Evolutionary conservation across 768 basidiomycete species (phyloP).

Genomic region (Tricholoma flavovirens): DNA sequence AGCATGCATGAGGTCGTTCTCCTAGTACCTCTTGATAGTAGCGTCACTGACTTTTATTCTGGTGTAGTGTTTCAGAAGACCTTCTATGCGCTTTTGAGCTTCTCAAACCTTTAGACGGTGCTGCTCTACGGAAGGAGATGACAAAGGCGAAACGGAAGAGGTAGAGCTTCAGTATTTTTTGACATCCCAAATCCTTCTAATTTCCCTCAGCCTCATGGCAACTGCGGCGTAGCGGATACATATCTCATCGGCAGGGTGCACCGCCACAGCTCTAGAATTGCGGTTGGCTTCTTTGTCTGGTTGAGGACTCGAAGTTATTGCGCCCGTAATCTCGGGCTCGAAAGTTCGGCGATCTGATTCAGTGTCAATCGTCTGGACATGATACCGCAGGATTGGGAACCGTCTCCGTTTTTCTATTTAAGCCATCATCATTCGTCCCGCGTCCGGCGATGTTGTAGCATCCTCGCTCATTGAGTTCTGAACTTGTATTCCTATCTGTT

Average conservation of each 20-base stretch:
- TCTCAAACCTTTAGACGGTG: conserved; percentile 91
- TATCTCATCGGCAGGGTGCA: background rate
- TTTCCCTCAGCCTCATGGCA: background rate
- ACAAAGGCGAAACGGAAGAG: conserved; percentile 98
- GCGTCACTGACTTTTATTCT: conserved; percentile 10
- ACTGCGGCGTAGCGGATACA: background rate
- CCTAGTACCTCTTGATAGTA: conserved; percentile 3
- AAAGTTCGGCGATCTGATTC: background rate
- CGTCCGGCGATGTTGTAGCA: conserved; percentile 7
- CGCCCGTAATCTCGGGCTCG: background rate
- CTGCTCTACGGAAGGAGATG: conserved; percentile 96
- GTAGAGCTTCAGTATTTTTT: conserved; percentile 33
- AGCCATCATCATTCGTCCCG: conserved; percentile 1
- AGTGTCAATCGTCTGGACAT: background rate
- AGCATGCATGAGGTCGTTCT: conserved; percentile 81
- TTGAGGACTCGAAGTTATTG: background rate
- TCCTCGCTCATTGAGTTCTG: conserved; percentile 15
- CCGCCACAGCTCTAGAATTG: background rate
- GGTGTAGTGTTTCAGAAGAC: conserved; percentile 86
- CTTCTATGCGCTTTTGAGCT: conserved; percentile 96
- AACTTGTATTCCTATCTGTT: conserved; percentile 33
- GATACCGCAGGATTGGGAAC: background rate
- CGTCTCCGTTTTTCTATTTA: conserved; percentile 3
- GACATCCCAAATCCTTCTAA: background rate
- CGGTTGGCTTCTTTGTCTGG: background rate